A percentile compares a stretch with the other conserved stretches of the same genome.
Conservation (phyloP, 257 asterid species). For the Jacaranda copaia region DNA sequence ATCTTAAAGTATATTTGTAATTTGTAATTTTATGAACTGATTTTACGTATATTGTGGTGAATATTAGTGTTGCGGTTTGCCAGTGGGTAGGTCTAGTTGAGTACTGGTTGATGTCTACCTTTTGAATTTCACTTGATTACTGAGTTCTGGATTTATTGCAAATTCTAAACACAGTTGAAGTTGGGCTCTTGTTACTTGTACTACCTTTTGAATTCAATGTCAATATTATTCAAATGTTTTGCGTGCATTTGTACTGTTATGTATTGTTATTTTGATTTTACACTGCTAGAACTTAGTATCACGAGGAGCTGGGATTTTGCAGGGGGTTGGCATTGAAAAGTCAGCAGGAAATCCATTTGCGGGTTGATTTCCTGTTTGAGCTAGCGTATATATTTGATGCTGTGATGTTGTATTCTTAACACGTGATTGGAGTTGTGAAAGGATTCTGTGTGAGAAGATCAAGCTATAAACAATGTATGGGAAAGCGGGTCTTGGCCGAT, state of each 20-base stretch:
- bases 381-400: conserved; percentile 22
- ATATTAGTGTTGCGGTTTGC: not conserved
- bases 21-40: not conserved
- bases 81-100: conserved; percentile 4
- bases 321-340: conserved; percentile 35
- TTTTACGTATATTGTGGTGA: conserved; percentile 25
- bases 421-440: conserved; percentile 22
- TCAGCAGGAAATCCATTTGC: conserved; percentile 9
- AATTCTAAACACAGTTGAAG: conserved; percentile 6
- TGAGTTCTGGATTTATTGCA: not conserved
- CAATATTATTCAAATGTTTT: not conserved
- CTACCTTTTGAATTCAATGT: not conserved
- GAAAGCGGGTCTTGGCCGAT: conserved; percentile 88
- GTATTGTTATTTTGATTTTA: not conserved
- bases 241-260: conserved; percentile 23
- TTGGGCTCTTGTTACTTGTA: conserved; percentile 11
- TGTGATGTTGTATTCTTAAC: conserved; percentile 27
- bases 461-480: conserved; percentile 70
- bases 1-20: not conserved
- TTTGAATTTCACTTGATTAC: not conserved
- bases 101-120: conserved; percentile 18
- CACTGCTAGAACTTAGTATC: not conserved
- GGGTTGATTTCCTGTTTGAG: conserved; percentile 28
- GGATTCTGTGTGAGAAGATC: conserved; percentile 33
- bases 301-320: conserved; percentile 32